A percentile compares a stretch with the other conserved stretches of the same genome.
These are phyloP conservation scores for Cladosporium sp. DNA, from an alignment of 2,329 filamentous ascomycete species.

Conservation along the genomic window DNA sequence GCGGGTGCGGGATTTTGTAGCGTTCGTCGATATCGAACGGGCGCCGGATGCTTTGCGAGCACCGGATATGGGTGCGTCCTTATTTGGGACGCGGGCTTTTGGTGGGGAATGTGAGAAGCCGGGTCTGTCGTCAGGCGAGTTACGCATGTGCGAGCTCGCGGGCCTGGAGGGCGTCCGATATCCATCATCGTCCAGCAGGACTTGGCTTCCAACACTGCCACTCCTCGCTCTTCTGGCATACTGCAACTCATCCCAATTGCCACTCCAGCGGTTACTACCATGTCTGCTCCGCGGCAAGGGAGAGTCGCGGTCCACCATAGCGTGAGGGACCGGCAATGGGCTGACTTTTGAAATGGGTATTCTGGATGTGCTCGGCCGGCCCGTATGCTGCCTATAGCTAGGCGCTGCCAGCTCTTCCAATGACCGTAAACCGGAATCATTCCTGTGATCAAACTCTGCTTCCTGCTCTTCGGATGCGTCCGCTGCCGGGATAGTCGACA, in stretches of 20 bases:
- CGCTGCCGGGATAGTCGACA: conserved; percentile 31
- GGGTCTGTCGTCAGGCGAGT: conserved; percentile 18
- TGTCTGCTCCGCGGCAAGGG: conserved; percentile 58
- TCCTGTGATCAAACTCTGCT: conserved; percentile 39
- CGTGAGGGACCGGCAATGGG: conserved; percentile 66
- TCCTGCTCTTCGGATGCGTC: conserved; percentile 35
- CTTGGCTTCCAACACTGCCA: conserved; percentile 56
- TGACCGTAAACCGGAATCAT: conserved; percentile 66
- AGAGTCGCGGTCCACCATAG: conserved; percentile 69
- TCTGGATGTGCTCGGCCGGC: conserved; percentile 58
- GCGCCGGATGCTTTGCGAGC: conserved; percentile 19
- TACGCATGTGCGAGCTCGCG: conserved; percentile 25
- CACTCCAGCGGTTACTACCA: conserved; percentile 51
- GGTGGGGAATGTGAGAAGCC: conserved; percentile 26
- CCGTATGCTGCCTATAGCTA: conserved; percentile 43
- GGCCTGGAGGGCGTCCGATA: conserved; percentile 36
- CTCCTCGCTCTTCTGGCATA: conserved; percentile 58
- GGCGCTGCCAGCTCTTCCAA: conserved; percentile 68
- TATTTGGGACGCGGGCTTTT: conserved; percentile 38
- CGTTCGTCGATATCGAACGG: not conserved
- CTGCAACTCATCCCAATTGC: conserved; percentile 44
- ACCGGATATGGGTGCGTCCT: conserved; percentile 33
- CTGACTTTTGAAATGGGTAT: conserved; percentile 83
- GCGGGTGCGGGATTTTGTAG: conserved; percentile 7
- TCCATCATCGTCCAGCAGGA: conserved; percentile 46